A percentile compares a stretch with the other conserved stretches of the same genome.
Evolutionary conservation across 2,329 filamentous ascomycete genomes (phyloP).

Genomic region (Nothophaeocryptopus gaeumannii): DNA sequence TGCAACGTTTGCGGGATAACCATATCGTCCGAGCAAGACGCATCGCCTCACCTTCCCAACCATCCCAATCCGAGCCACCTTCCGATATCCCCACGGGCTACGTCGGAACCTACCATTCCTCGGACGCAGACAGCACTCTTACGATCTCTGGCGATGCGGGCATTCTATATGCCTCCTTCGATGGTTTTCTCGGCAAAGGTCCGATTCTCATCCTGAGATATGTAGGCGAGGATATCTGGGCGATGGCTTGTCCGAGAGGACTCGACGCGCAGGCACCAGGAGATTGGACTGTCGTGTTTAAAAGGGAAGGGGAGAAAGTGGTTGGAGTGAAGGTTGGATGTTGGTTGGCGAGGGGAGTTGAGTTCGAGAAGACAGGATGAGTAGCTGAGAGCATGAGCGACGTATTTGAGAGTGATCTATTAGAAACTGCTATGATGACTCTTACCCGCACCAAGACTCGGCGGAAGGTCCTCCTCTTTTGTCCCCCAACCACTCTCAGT

Average conservation of each 20-base stretch:
- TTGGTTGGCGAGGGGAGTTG: conserved; percentile 39
- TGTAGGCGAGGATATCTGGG: conserved; percentile 42
- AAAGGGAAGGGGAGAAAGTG: conserved; percentile 20
- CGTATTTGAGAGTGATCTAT: too few species aligned
- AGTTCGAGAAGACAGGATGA: conserved; percentile 14
- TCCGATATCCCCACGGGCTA: conserved; percentile 2
- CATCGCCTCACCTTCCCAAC: background rate
- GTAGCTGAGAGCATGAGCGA: too few species aligned
- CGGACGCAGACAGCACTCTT: conserved; percentile 40
- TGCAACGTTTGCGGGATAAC: conserved; percentile 22
- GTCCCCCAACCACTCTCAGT: conserved; percentile 25
- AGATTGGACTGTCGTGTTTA: conserved; percentile 44
- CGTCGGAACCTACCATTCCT: conserved; percentile 37
- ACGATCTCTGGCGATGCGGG: conserved; percentile 35
- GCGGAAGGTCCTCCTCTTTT: conserved; percentile 32
- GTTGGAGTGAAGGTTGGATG: conserved; percentile 39
- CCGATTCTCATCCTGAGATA: conserved; percentile 39
- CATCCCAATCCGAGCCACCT: background rate
- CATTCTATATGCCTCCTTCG: conserved; percentile 44
- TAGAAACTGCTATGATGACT: too few species aligned
- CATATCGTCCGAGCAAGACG: conserved; percentile 17
- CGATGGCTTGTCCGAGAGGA: conserved; percentile 39
- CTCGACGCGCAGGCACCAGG: conserved; percentile 44
- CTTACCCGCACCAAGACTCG: conserved; percentile 9
- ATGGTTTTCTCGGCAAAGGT: conserved; percentile 43